Evolutionary conservation across 164 flowering plant genomes (phyloP), one percentile per base, ranked within the genome.

Genomic region (Magnolia sinica): DNA sequence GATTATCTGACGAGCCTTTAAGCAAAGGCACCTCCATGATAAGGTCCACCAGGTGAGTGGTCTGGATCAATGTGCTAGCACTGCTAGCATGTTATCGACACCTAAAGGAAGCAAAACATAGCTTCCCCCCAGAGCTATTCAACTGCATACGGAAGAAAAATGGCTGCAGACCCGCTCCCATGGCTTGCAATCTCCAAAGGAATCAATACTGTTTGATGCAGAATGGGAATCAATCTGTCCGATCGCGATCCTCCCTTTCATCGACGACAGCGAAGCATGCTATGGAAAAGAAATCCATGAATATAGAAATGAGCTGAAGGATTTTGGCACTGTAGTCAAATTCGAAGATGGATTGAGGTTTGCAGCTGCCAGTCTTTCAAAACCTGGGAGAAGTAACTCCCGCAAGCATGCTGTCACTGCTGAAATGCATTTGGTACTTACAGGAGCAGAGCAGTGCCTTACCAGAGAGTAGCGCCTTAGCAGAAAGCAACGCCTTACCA

Each of bases 121-220:
- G 31, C 7, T 72, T 87, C 37, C 87, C 92, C 24, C 0, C 29
- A 13, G 87, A 84, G 50, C 73, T 89, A 8, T 74, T 7, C 67
- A 79, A 66, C 0, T 82, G 85, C 79, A 69, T 89, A 13, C 79
- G 50, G 85, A 87, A 18, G 80, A 31, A 50, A 82, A 86, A 75
- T 91, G 96, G 96, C 51, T 91, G 80, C 67, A 78, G 20, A 91
- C 94, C 68, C 84, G 86, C 49, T 8, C 9, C 14, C 85, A 84
- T 71, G 86, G 88, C 70, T 80, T 68, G 70, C 80, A 82, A 67
- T 50, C 74, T 24, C 93, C 93, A 0, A 73, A 76, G 9, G 84
- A 87, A 9, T 88, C 88, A 74, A 86, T 90, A 69, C 81, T 90
- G n/a, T 78, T 74, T 31, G 65, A 73, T 69, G 50, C 75, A 4